Base-by-base conservation (phyloP, 306 rosid genomes). In the Corylus heterophylla region DNA sequence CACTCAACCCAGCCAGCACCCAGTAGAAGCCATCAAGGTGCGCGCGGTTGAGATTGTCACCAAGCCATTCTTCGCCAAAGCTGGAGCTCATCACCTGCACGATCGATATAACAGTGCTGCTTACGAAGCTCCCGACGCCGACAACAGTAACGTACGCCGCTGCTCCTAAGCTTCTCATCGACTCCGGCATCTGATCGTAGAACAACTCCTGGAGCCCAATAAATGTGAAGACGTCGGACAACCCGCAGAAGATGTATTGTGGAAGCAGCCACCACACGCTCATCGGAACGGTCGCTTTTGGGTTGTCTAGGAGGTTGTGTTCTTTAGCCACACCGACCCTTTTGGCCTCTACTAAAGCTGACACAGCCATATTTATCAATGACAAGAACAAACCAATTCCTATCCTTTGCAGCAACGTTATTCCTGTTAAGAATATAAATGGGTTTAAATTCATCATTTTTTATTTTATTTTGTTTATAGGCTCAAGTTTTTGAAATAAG, bases 181-280 rank as follows among this genome's bases (percentile, higher is more conserved):
- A 11, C 3, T 71, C 54, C 0, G 84, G 91, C 89, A 88, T 87
- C 75, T 89, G 85, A 39, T 77, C 83, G 55, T 87, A 85, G 74
- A 89, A 85, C 73, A 87, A 61, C 18, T 87, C 84, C 13, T 87
- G 88, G 2, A 83, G 76, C 20, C 89, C 89, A 2, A 87, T 69
- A 0, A 54, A 17, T 1, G 82, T 12, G 62, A 87, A 79, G 0
- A 80, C 79, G 5, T 85, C 85, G 0, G 80, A 55, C 16, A 85
- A 39, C 2, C 90, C 88, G 0, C 69, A 39, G 0, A 87, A 1
- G 12, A 83, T 29, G 59, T 76, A 87, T 35, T 89, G 92, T 12
- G 89, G 93, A 54, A 89, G 78, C 14, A 89, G 25, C 90, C 90
- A 87, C 88, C 89, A 85, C n/a, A 81, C 75, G 20, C 22, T 74